These are phyloP conservation scores for Neoboletus subvelutipes DNA, from an alignment of 768 basidiomycete genomes.

Conservation along the genomic window DNA sequence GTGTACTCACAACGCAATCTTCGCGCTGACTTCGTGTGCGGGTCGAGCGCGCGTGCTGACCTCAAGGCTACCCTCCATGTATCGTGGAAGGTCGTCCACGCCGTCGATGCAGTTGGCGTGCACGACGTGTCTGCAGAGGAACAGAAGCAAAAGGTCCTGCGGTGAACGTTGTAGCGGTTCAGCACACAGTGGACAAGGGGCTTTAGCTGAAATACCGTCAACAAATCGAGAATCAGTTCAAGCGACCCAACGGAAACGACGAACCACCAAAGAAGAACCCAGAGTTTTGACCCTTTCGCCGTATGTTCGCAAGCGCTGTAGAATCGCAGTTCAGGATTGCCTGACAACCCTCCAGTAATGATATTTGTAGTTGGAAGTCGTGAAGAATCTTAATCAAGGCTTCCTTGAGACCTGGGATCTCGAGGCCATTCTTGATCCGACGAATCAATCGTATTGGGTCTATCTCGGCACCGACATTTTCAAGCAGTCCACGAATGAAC, in stretches of 20 bases:
- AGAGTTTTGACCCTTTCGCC: slow-evolving; percentile 75
- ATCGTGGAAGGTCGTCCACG: slow-evolving; percentile 58
- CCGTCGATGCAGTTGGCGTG: slow-evolving; percentile 79
- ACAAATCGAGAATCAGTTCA: not conserved
- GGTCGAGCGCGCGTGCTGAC: slow-evolving; percentile 39
- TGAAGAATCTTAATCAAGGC: slow-evolving; percentile 96
- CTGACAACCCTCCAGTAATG: slow-evolving; percentile 89
- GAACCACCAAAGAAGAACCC: slow-evolving; percentile 78
- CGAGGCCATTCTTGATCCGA: slow-evolving; percentile 92
- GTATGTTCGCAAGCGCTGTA: slow-evolving; percentile 59
- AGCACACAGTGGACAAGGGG: slow-evolving; percentile 65
- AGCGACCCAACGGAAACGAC: slow-evolving; percentile 24
- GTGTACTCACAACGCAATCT: slow-evolving; percentile 71
- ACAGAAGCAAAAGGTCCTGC: slow-evolving; percentile 66
- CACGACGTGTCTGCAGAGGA: slow-evolving; percentile 85
- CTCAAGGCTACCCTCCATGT: slow-evolving; percentile 52
- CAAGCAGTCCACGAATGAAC: slow-evolving; percentile 92
- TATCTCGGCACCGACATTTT: slow-evolving; percentile 96
- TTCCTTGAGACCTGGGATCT: slow-evolving; percentile 92
- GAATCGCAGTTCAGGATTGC: slow-evolving; percentile 84
- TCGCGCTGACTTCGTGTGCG: slow-evolving; percentile 55
- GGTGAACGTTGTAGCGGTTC: slow-evolving; percentile 56
- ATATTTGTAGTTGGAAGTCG: slow-evolving; percentile 93
- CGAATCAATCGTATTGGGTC: slow-evolving; percentile 92
- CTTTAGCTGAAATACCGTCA: slow-evolving; percentile 47